These are phyloP conservation scores for Sarocladiaceae sp. DNA, from an alignment of 2,329 filamentous ascomycete species.

Conservation along the genomic window DNA sequence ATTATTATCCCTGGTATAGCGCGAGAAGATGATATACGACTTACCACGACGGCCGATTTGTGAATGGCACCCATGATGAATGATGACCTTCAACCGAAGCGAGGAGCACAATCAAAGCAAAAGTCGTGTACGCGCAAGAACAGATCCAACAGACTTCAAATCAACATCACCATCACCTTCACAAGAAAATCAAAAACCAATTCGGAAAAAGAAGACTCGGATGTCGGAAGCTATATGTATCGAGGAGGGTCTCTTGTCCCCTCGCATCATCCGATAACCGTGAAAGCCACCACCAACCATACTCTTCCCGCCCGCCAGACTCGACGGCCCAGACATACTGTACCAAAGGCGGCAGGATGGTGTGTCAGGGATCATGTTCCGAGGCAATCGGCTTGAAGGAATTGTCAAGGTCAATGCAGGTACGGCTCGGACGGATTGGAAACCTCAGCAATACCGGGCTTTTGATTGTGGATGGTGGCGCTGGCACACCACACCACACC, in stretches of 20 bases:
- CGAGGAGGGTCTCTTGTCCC: not conserved
- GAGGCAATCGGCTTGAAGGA: not conserved
- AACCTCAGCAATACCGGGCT: not conserved
- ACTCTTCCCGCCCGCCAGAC: no score
- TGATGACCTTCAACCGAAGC: not conserved
- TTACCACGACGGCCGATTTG: slow-evolving; percentile 9
- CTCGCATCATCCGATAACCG: no score
- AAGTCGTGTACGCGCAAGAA: not conserved
- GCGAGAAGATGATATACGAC: not conserved
- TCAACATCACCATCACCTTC: not conserved
- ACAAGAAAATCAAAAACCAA: not conserved
- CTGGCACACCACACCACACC: not conserved
- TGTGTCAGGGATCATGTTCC: no score
- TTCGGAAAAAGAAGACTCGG: not conserved
- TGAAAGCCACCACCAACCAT: not conserved
- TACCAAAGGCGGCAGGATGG: no score
- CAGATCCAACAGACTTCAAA: not conserved
- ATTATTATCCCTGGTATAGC: not conserved
- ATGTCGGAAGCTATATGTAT: not conserved
- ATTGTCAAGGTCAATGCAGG: slow-evolving; percentile 3
- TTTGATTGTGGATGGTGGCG: not conserved
- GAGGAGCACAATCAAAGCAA: not conserved
- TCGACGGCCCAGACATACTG: no score
- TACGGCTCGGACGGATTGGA: slow-evolving; percentile 3
- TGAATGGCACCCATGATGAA: slow-evolving; percentile 6